These are phyloP conservation scores for Hypomontagnella submonticulosa DNA, from an alignment of 495 filamentous ascomycete species.

Conservation along the genomic window DNA sequence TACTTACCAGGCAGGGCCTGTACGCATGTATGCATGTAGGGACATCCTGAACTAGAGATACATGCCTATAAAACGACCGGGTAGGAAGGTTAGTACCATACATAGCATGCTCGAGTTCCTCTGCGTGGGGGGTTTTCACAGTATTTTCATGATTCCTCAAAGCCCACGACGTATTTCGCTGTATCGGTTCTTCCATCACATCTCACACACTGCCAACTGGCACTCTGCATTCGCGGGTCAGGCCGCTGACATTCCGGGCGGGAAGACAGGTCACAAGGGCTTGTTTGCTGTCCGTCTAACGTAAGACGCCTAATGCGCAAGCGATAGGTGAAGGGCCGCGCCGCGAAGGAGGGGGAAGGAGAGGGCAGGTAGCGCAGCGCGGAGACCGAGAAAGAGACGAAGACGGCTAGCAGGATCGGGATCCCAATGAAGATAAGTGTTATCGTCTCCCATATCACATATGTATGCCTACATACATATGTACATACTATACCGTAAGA, in stretches of 20 bases:
- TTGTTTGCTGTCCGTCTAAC: constrained; percentile 37
- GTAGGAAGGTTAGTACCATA: constrained; percentile 8
- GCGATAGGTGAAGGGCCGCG: constrained; percentile 22
- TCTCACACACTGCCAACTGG: constrained; percentile 41
- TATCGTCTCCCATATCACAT: too few species aligned
- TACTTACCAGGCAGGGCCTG: too few species aligned
- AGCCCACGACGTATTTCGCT: not conserved
- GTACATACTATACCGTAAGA: too few species aligned
- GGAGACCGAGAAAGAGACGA: constrained; percentile 5
- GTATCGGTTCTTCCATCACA: constrained; percentile 13
- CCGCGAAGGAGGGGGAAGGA: constrained; percentile 13
- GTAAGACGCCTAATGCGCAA: constrained; percentile 41
- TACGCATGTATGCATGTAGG: too few species aligned
- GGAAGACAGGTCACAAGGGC: constrained; percentile 37
- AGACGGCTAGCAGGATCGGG: constrained; percentile 2
- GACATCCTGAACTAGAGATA: too few species aligned
- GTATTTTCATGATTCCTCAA: not conserved
- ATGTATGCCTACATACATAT: too few species aligned
- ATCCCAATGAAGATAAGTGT: too few species aligned
- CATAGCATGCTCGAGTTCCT: constrained; percentile 2
- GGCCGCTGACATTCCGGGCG: constrained; percentile 40
- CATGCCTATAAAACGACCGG: not conserved
- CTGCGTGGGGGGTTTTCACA: constrained; percentile 36
- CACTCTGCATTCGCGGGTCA: constrained; percentile 41
- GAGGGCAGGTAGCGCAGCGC: not conserved